Evolutionary conservation across 2,329 filamentous ascomycete genomes (phyloP).

Genomic region (Aureobasidium mangrovei): DNA sequence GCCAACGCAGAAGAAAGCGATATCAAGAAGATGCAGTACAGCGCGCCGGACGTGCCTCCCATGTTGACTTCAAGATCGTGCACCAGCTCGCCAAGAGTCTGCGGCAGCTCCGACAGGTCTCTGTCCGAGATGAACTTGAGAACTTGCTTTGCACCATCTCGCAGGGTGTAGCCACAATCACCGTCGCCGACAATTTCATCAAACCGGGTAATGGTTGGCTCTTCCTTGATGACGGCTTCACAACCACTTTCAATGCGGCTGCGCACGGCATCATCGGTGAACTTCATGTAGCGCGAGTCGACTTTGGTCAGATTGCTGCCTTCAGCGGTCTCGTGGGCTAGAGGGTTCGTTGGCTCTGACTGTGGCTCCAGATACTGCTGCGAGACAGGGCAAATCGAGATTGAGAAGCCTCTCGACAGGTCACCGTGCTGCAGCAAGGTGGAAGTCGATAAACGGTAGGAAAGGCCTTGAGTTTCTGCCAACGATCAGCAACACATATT

Average conservation of each 20-base stretch:
- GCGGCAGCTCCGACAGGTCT: constrained; percentile 23
- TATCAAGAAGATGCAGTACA: constrained; percentile 30
- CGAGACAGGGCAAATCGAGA: constrained; percentile 26
- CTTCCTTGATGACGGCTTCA: constrained; percentile 26
- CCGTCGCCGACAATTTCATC: constrained; percentile 31
- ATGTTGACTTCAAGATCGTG: constrained; percentile 29
- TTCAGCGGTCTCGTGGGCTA: constrained; percentile 8
- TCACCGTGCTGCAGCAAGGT: constrained; percentile 25
- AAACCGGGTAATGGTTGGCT: constrained; percentile 30
- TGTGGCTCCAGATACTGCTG: constrained; percentile 22
- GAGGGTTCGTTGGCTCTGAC: constrained; percentile 16
- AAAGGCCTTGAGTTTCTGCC: constrained; percentile 23
- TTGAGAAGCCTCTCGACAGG: constrained; percentile 26
- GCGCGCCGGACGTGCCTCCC: constrained; percentile 28
- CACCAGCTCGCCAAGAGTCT: constrained; percentile 23
- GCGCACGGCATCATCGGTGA: constrained; percentile 24
- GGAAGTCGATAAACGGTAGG: constrained; percentile 27
- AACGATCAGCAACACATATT: neutral
- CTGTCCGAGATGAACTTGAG: constrained; percentile 25
- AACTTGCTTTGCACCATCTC: constrained; percentile 28
- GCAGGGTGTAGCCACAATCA: constrained; percentile 30
- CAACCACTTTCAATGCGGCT: constrained; percentile 25
- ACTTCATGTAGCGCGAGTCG: constrained; percentile 21
- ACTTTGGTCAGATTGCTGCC: constrained; percentile 12
- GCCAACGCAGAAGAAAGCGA: constrained; percentile 24